A percentile compares a stretch with the other conserved stretches of the same genome.
These are phyloP conservation scores for Hemileia vastatrix DNA, from an alignment of 1,284 basidiomycete species.

Conservation along the genomic window DNA sequence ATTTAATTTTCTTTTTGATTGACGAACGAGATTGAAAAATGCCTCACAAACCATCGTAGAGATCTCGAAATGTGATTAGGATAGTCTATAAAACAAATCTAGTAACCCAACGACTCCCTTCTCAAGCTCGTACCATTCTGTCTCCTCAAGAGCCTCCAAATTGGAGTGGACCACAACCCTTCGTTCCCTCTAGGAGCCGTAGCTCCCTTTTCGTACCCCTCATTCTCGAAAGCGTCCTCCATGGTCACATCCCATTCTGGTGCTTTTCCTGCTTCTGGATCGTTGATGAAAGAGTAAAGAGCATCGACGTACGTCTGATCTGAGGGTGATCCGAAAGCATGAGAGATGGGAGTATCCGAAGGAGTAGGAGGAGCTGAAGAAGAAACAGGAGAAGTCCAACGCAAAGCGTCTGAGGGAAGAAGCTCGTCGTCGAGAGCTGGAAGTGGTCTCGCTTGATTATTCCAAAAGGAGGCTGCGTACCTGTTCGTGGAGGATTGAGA, in stretches of 20 bases:
- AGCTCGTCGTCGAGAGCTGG: background rate
- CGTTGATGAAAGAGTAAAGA: slow-evolving; percentile 22
- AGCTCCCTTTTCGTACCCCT: slow-evolving; percentile 10
- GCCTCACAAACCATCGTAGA: too few species aligned
- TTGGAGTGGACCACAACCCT: slow-evolving; percentile 4
- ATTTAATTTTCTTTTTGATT: too few species aligned
- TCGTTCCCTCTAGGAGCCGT: slow-evolving; percentile 11
- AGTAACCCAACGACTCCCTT: slow-evolving; percentile 11
- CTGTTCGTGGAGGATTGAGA: background rate
- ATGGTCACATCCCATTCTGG: slow-evolving; percentile 11
- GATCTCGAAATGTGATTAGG: too few species aligned
- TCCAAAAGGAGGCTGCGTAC: slow-evolving; percentile 2
- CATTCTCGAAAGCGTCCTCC: slow-evolving; percentile 4
- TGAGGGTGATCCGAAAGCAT: slow-evolving; percentile 26
- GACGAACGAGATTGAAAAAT: too few species aligned
- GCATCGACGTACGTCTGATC: slow-evolving; percentile 33
- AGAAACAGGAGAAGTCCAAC: slow-evolving; percentile 1
- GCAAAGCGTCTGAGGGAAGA: background rate
- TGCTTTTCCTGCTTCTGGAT: background rate
- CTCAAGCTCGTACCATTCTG: slow-evolving; percentile 22
- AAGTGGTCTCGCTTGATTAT: background rate
- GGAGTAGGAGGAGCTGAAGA: background rate
- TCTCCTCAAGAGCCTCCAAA: slow-evolving; percentile 24
- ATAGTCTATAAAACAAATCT: too few species aligned
- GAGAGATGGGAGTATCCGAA: background rate